phyloP scores from a whole-genome alignment of 768 basidiomycete genomes.

The Termitomyces heimii region DNA sequence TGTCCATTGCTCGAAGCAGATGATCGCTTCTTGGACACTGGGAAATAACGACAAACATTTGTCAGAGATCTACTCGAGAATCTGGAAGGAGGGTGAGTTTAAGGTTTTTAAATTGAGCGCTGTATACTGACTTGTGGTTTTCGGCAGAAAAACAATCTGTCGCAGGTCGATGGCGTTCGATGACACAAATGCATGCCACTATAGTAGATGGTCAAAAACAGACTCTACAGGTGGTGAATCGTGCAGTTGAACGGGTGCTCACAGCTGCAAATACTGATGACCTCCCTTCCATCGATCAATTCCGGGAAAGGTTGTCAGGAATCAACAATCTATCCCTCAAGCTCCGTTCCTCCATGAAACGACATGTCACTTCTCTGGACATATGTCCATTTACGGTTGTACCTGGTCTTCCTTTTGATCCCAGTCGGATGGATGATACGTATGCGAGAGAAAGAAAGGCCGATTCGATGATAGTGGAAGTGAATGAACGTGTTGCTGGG shows the following conservation, averaged over 20 bases:
- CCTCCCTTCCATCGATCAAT: background rate
- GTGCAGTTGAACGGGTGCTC: background rate
- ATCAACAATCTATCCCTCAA: slow-evolving; percentile 8
- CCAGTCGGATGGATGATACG: slow-evolving; percentile 12
- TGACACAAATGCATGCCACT: slow-evolving; percentile 8
- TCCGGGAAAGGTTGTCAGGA: slow-evolving; percentile 3
- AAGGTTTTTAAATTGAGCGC: too few relatives aligned
- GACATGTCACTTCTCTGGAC: slow-evolving; percentile 11
- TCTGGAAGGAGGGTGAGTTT: slow-evolving; percentile 10
- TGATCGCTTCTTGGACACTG: slow-evolving; percentile 13
- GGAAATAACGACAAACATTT: background rate
- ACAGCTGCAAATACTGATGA: background rate
- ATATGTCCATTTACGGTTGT: background rate
- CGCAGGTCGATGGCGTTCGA: slow-evolving; percentile 13
- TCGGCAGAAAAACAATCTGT: slow-evolving; percentile 13
- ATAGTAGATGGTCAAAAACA: background rate
- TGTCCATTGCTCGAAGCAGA: slow-evolving; percentile 2
- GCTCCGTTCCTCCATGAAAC: slow-evolving; percentile 10
- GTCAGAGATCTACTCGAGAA: slow-evolving; percentile 6
- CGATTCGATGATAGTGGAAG: background rate
- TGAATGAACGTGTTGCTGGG: slow-evolving; percentile 10
- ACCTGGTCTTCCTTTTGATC: slow-evolving; percentile 1
- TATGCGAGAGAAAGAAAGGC: slow-evolving; percentile 7
- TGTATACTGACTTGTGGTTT: background rate
- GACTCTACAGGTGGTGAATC: background rate